Evolutionary conservation across 2,329 filamentous ascomycete genomes (phyloP).

Genomic region (Cladosporium sp.): DNA sequence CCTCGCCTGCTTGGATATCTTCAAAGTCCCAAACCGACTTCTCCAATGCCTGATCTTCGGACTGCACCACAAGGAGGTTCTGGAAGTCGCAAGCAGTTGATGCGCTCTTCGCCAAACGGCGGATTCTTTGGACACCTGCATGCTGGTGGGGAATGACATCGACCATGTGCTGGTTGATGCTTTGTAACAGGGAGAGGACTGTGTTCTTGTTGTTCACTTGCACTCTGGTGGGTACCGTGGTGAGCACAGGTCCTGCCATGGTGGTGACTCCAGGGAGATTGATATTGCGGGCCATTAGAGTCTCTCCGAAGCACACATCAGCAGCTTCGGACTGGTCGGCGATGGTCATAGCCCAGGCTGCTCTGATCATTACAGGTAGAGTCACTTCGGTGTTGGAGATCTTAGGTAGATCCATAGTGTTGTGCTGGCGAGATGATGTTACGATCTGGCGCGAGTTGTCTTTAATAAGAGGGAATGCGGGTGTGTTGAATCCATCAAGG

Average conservation of each 20-base stretch:
- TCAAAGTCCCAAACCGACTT: conserved; percentile 12
- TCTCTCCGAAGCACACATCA: conserved; percentile 12
- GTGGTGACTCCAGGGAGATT: conserved; percentile 7
- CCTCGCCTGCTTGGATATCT: conserved; percentile 11
- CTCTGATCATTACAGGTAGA: conserved; percentile 14
- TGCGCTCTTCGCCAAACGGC: background rate
- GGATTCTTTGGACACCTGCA: conserved; percentile 10
- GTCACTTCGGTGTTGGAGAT: conserved; percentile 10
- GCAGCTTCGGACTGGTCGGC: conserved; percentile 12
- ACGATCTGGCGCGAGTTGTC: conserved; percentile 4
- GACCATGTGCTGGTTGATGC: conserved; percentile 15
- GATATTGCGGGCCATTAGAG: conserved; percentile 16
- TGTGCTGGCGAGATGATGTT: conserved; percentile 6
- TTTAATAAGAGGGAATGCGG: conserved; percentile 13
- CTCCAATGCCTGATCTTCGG: conserved; percentile 19
- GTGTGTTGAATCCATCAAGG: conserved; percentile 14
- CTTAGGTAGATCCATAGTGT: conserved; percentile 5
- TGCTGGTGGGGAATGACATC: conserved; percentile 19
- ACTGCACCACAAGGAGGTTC: conserved; percentile 57
- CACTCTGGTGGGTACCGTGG: conserved; percentile 40
- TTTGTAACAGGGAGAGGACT: conserved; percentile 3
- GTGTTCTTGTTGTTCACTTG: conserved; percentile 7
- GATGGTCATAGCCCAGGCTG: conserved; percentile 14
- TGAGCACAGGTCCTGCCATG: conserved; percentile 35
- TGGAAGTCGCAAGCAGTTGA: conserved; percentile 56